phyloP scores from a whole-genome alignment of 1,139 yeast genomes.

The Saccharomyces hybrid region DNA sequence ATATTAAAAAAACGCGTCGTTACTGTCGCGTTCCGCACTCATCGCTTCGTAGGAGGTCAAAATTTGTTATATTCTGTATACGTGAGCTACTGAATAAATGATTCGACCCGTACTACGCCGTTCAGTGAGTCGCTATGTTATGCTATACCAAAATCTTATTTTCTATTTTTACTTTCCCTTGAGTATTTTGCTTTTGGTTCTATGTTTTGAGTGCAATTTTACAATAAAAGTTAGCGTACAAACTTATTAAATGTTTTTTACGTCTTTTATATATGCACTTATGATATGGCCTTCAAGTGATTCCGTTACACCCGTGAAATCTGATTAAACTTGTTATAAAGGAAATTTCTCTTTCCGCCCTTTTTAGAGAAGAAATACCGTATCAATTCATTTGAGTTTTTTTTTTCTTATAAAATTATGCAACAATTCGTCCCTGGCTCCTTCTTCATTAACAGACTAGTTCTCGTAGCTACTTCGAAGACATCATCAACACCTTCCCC shows the following conservation, averaged over 20 bases:
- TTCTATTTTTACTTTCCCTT: neutral
- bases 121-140: neutral
- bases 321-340: neutral
- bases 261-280: neutral
- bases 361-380: neutral
- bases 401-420: constrained; percentile 23
- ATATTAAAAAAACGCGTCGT: neutral
- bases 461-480: constrained; percentile 67
- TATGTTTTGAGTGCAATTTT: neutral
- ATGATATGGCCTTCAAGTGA: neutral
- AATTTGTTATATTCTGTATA: neutral
- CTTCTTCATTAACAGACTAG: constrained; percentile 46
- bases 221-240: neutral
- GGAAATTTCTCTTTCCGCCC: neutral
- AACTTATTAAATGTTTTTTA: neutral
- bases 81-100: neutral
- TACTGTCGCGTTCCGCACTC: neutral
- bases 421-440: constrained; percentile 41
- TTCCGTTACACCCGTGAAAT: neutral
- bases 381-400: neutral
- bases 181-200: neutral
- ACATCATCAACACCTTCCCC: constrained; percentile 81
- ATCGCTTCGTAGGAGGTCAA: neutral
- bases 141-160: no score
- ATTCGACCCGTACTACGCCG: neutral